These are phyloP conservation scores for Tetrastigma voinierianum DNA, from an alignment of 164 flowering plant species.

Conservation along the genomic window DNA sequence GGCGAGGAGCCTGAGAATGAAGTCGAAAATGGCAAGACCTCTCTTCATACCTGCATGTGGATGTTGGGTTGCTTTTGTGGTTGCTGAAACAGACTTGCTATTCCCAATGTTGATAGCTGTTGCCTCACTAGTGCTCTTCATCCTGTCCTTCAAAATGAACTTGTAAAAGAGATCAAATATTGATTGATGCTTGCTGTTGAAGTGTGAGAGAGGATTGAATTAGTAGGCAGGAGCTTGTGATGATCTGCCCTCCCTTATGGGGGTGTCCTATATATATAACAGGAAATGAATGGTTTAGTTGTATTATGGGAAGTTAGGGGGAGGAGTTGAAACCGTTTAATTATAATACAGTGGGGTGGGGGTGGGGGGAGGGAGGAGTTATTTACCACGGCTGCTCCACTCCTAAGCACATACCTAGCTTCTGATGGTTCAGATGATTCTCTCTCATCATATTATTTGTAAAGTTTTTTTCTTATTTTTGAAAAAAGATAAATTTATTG, in stretches of 20 bases:
- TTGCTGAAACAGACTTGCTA: conserved; percentile 23
- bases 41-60: conserved; percentile 37
- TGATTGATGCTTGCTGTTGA: too few relatives aligned
- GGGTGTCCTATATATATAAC: too few relatives aligned
- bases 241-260: too few relatives aligned
- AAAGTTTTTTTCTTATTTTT: too few relatives aligned
- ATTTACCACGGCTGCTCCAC: conserved; percentile 21
- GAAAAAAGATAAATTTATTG: too few relatives aligned
- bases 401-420: neutral
- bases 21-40: conserved; percentile 58
- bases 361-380: conserved; percentile 9
- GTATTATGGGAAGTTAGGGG: conserved; percentile 5
- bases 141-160: conserved; percentile 7
- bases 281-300: neutral
- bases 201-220: too few relatives aligned
- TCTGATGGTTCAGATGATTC: too few relatives aligned
- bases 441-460: too few relatives aligned
- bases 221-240: too few relatives aligned
- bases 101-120: conserved; percentile 18
- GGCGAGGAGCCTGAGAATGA: conserved; percentile 49
- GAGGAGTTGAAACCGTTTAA: too few relatives aligned
- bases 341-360: neutral
- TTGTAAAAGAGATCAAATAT: too few relatives aligned
- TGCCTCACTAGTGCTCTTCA: conserved; percentile 16
- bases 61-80: conserved; percentile 13